Evolutionary conservation across 495 filamentous ascomycete species (phyloP).

Genomic region (Aspergillus asperescens): DNA sequence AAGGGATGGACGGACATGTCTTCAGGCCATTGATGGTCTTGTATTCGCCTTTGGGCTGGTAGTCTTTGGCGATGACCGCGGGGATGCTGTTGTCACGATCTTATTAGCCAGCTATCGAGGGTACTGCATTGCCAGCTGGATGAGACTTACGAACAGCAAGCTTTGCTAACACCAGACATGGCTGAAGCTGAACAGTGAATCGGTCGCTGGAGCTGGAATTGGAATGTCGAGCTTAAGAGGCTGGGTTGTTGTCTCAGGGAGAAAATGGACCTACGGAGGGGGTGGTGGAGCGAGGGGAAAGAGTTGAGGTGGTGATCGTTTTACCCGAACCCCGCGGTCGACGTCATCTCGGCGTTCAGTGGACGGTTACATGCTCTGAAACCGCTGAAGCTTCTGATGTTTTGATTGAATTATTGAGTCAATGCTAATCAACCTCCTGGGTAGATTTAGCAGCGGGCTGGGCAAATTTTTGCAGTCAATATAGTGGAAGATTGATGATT

Average conservation of each 20-base stretch:
- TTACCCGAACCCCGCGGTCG: no score
- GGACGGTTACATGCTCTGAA: no score
- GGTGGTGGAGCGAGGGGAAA: slow-evolving; percentile 7
- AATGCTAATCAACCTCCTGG: no score
- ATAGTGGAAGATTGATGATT: no score
- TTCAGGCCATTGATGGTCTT: slow-evolving; percentile 56
- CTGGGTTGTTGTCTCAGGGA: not conserved
- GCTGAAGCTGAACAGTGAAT: slow-evolving; percentile 24
- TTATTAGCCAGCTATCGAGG: not conserved
- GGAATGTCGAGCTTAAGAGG: not conserved
- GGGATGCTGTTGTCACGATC: slow-evolving; percentile 38
- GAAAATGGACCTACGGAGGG: slow-evolving; percentile 7
- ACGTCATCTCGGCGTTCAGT: no score
- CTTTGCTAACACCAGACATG: slow-evolving; percentile 47
- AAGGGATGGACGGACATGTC: slow-evolving; percentile 46
- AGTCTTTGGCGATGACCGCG: slow-evolving; percentile 51
- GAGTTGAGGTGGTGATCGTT: no score
- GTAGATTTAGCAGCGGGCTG: no score
- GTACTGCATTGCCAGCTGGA: not conserved
- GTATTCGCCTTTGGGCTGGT: slow-evolving; percentile 57
- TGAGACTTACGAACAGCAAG: slow-evolving; percentile 43
- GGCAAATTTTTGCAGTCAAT: no score
- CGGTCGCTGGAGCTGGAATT: slow-evolving; percentile 1
- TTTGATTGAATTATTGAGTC: no score
- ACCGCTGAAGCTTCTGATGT: no score